Base-by-base conservation (phyloP, 2,329 filamentous ascomycete species). In the Sclerotinia spermophila region DNA sequence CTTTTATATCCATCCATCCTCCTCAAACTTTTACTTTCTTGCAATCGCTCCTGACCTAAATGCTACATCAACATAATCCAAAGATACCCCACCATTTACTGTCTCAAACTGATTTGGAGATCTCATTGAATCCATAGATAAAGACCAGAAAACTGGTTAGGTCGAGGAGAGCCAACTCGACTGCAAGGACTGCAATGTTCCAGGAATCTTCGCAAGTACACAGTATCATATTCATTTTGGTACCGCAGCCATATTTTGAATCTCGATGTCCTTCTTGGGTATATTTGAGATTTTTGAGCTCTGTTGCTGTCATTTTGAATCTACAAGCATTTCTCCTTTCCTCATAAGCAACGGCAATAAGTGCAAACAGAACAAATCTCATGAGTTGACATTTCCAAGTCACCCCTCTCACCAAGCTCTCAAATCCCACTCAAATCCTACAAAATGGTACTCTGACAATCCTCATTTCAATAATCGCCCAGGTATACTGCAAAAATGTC, bases 41-140 rank as follows among this genome's bases (percentile, higher is more conserved):
- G 1, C 17, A 21, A 35, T 33, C 19, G 17, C 8, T 10, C 3
- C 19, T 24, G 21, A 3, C 3, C 30, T 24, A 1, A 1, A 35
- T 0, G 4, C 5, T 15, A 11, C 1, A 48, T 0, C 21, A 48
- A n/a, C 8, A 48, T n/a, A 0, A n/a, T n/a, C 1, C 0, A 13
- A 11, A n/a, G 21, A 48, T n/a, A n/a, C 21, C 0, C 11, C 21
- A 0, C 24, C 4, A n/a, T 48, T 48, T 1, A n/a, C 10, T 4
- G 21, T n/a, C 45, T n/a, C n/a, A 48, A n/a, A 1, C 45, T 0
- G n/a, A 24, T 11, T 5, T 24, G 15, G 1, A 48, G 13, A 48
- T n/a, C 10, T 24, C 13, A 5, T 0, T 0, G 1, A 1, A 48
- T 13, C 4, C 8, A 24, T 48, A 13, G 0, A 48, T 13, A 5